phyloP scores from a whole-genome alignment of 2,329 filamentous ascomycete species.

The Coniella lustricola region DNA sequence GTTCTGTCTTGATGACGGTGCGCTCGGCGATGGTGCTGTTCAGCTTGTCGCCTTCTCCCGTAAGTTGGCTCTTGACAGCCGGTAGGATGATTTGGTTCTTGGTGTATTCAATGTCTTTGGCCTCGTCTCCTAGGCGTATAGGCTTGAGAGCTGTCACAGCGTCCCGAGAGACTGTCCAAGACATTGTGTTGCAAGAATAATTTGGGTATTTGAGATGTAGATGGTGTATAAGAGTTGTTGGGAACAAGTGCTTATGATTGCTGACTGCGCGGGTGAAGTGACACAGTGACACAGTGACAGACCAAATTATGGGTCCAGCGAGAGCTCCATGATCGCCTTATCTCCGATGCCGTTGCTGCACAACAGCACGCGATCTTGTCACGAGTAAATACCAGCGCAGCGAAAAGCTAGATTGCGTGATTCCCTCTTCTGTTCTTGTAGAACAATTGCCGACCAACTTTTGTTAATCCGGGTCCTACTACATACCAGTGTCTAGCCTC shows the following conservation, averaged over 20 bases:
- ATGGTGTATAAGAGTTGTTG: too few species aligned
- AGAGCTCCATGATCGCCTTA: too few species aligned
- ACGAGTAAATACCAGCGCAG: too few species aligned
- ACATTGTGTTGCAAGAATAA: conserved; percentile 4
- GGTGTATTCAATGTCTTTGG: conserved; percentile 2
- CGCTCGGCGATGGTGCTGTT: too few species aligned
- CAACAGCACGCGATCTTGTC: too few species aligned
- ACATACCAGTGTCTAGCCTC: conserved; percentile 21
- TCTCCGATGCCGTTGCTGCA: too few species aligned
- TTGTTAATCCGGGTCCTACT: not conserved
- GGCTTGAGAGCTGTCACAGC: conserved; percentile 8
- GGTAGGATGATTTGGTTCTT: conserved; percentile 5
- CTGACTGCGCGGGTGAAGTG: too few species aligned
- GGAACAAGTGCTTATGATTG: too few species aligned
- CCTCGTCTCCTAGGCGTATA: conserved; percentile 7
- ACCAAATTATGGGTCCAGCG: not conserved
- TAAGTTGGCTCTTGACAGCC: not conserved
- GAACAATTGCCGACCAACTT: not conserved
- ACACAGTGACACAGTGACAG: too few species aligned
- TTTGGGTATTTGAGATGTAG: too few species aligned
- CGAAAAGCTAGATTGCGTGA: too few species aligned
- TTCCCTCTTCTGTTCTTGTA: too few species aligned
- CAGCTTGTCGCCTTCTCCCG: not conserved
- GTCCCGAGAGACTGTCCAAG: conserved; percentile 5
- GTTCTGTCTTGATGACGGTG: conserved; percentile 21